Base-by-base conservation (phyloP, 257 asterid genomes). In the Hygrophila difformis region DNA sequence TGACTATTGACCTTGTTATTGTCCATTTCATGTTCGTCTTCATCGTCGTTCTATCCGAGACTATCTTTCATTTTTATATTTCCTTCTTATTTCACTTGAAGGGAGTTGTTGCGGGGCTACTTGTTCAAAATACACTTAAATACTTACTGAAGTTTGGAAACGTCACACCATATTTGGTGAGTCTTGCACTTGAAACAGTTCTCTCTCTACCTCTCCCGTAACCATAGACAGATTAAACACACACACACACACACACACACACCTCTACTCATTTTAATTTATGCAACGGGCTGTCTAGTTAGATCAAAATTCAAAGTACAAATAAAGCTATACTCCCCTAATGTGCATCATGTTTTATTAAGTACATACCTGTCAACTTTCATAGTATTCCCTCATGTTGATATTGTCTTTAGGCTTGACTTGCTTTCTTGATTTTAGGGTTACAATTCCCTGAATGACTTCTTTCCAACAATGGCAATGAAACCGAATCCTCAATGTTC, bases 71-170 rank as follows among this genome's bases (percentile, higher is more conserved):
- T 26, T 3, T 3, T 26, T 26, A 20, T 12, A 3, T n/a, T 39
- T 6, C 8, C 21, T 28, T 16, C 19, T 6, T 51, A 38, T 54
- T 58, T 64, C 48, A 44, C 39, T 57, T 72, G 64, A 56, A 89
- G 98, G 98, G 98, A 52, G 69, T 89, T 77, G 93, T 89, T 53
- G 98, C 98, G 19, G 98, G 98, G 40, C 85, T 89, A 51, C 88
- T 89, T 51, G 94, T 89, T 57, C 98, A 89, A 62, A 89, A 89
- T 68, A 75, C 98, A 12, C 93, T 89, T 21, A 89, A 89, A 58
- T 89, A 79, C 70, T 73, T 89, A 76, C 74, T 89, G 53, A 71
- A 89, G 62, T 89, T 89, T 52, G 96, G 98, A 56, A 81, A 64
- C 49, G 96, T 89, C 56, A 77, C 96, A 44, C 91, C 84, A 42